These are phyloP conservation scores for Mucuna pruriens DNA, from an alignment of 306 rosid genomes.

Conservation along the genomic window DNA sequence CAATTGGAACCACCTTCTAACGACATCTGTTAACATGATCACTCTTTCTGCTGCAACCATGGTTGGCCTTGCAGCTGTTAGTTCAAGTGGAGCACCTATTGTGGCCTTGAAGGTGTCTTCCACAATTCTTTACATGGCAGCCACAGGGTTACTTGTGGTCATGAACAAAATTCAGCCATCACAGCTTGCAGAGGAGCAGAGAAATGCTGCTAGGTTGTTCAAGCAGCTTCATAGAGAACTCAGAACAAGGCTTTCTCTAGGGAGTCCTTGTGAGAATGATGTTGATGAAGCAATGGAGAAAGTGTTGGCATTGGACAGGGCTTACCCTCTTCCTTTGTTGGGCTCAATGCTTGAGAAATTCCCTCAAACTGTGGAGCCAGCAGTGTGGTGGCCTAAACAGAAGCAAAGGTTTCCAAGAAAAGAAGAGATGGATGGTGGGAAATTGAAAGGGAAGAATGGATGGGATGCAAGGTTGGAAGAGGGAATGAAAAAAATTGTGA, in stretches of 20 bases:
- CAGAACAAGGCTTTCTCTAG: conserved; percentile 46
- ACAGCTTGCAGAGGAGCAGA: conserved; percentile 80
- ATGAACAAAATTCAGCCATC: conserved; percentile 89
- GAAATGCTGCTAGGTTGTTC: conserved; percentile 71
- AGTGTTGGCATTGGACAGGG: conserved; percentile 77
- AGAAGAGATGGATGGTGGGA: conserved; percentile 17
- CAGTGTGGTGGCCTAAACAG: conserved; percentile 78
- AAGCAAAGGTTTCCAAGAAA: conserved; percentile 6
- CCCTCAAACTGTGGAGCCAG: conserved; percentile 62
- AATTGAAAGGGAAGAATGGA: conserved; percentile 45
- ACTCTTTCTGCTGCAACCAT: conserved; percentile 78
- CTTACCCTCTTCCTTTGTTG: conserved; percentile 82
- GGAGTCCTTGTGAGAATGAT: conserved; percentile 29
- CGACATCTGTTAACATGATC: conserved; percentile 61
- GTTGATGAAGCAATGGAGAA: conserved; percentile 66
- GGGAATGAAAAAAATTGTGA: conserved; percentile 61
- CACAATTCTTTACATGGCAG: conserved; percentile 62
- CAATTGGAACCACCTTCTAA: conserved; percentile 74
- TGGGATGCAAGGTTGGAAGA: conserved; percentile 66
- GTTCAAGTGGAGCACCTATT: conserved; percentile 37
- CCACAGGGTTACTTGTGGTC: conserved; percentile 60
- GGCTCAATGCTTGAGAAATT: conserved; percentile 82
- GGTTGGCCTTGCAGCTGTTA: conserved; percentile 59
- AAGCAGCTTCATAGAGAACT: conserved; percentile 69
- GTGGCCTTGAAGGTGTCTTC: conserved; percentile 72